These are phyloP conservation scores for Stephania yunnanensis DNA, from an alignment of 164 flowering plant species.

Conservation along the genomic window DNA sequence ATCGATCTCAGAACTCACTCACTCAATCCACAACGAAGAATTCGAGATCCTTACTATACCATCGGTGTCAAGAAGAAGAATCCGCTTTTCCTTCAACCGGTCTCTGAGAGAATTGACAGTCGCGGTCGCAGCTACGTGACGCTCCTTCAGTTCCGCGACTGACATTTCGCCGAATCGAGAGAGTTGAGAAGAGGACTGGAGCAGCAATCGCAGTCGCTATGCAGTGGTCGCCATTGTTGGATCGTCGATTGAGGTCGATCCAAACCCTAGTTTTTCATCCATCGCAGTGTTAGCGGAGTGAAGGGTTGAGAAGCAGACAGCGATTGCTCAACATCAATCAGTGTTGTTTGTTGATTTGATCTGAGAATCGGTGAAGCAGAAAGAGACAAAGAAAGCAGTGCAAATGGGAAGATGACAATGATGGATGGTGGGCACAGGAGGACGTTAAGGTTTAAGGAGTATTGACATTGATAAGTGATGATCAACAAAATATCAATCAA, in stretches of 20 bases:
- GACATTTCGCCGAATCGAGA: constrained; percentile 38
- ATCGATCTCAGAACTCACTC: background rate
- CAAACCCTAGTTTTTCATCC: constrained; percentile 6
- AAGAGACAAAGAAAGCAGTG: background rate
- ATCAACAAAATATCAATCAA: too few species aligned
- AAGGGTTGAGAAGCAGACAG: background rate
- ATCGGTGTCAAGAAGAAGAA: constrained; percentile 78
- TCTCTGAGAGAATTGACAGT: constrained; percentile 61
- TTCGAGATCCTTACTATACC: constrained; percentile 27
- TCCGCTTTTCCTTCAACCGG: constrained; percentile 66
- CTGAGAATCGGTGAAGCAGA: background rate
- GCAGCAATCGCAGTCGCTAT: background rate
- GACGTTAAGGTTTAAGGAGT: background rate
- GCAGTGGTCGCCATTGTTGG: constrained; percentile 6
- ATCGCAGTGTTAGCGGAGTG: background rate
- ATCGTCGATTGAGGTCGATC: background rate
- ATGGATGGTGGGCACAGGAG: background rate
- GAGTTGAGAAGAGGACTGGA: background rate
- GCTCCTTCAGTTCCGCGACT: constrained; percentile 75
- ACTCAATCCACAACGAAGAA: background rate
- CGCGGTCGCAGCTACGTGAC: constrained; percentile 61
- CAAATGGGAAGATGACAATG: background rate
- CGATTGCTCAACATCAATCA: background rate
- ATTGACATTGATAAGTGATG: background rate
- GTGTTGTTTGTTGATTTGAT: too few species aligned